Evolutionary conservation across 345 rosid genomes (phyloP).

Genomic region (Corymbia maculata): DNA sequence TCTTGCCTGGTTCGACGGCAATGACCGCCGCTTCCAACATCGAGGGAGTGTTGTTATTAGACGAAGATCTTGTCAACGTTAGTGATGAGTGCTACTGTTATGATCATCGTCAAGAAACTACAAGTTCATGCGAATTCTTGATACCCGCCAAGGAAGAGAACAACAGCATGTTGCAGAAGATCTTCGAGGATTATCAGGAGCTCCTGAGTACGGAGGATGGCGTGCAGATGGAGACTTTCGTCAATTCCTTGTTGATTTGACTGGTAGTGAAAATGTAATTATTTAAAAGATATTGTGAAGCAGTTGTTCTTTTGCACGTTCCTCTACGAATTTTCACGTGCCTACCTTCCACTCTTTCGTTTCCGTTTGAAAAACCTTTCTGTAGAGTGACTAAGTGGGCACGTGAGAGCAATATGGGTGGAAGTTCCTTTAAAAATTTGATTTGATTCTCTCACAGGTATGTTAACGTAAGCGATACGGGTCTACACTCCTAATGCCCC

Average conservation of each 20-base stretch:
- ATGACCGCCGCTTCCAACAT: not conserved
- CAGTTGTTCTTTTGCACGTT: not conserved
- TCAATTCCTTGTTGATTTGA: slow-evolving; percentile 1
- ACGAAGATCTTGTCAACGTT: not conserved
- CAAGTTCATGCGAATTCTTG: not conserved
- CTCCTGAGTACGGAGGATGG: not conserved
- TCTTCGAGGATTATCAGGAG: slow-evolving; percentile 1
- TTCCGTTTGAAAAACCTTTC: not conserved
- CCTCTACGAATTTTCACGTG: not conserved
- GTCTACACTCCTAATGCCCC: not conserved
- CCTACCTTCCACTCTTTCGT: not conserved
- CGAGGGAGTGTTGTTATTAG: not conserved
- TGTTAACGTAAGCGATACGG: too few relatives aligned
- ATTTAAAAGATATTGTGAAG: not conserved
- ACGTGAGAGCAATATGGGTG: not conserved
- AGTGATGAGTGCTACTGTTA: too few relatives aligned
- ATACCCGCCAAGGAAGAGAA: not conserved
- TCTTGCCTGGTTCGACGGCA: not conserved
- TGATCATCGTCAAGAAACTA: not conserved
- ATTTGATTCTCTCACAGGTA: not conserved
- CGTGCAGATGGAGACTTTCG: not conserved
- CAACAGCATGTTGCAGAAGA: not conserved
- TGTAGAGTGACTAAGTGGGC: not conserved
- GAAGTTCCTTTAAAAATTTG: not conserved
- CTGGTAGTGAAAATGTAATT: not conserved